Percentiles rank a stretch among this genome's conserved stretches.
These are phyloP conservation scores for Candida glucosophila DNA, from an alignment of 1,139 yeast genomes.

Conservation along the genomic window DNA sequence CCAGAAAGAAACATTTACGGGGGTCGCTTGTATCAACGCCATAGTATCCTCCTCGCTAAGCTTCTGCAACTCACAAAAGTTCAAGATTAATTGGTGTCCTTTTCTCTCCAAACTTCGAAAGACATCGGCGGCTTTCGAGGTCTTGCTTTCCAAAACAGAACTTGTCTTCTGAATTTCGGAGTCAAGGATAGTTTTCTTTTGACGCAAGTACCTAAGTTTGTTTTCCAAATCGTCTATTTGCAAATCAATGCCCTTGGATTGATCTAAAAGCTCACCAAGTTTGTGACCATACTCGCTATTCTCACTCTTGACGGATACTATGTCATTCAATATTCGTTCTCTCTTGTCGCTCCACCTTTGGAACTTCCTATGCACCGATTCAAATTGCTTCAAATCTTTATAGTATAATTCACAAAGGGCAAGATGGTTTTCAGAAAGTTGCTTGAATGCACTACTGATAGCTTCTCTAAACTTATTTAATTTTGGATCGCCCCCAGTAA, in stretches of 20 bases:
- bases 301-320: constrained; percentile 33
- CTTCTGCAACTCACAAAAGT: no score
- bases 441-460: constrained; percentile 20
- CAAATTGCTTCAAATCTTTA: constrained; percentile 25
- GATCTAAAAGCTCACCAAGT: constrained; percentile 26
- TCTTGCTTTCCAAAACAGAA: constrained; percentile 45
- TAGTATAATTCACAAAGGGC: constrained; percentile 43
- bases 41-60: no score
- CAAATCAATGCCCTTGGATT: constrained; percentile 23
- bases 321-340: constrained; percentile 21
- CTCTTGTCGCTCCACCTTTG: constrained; percentile 38
- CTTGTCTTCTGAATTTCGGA: constrained; percentile 42
- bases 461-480: constrained; percentile 20
- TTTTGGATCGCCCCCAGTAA: constrained; percentile 23
- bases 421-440: constrained; percentile 34
- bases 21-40: no score
- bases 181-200: constrained; percentile 27
- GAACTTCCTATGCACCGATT: constrained; percentile 24
- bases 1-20: no score
- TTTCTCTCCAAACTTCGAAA: constrained; percentile 30
- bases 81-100: constrained; percentile 31
- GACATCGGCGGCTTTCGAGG: constrained; percentile 35
- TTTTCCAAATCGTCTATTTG: constrained; percentile 37
- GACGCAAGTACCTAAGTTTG: constrained; percentile 24
- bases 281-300: constrained; percentile 39